Conservation (phyloP, 257 asterid species). For the Rehmannia glutinosa region DNA sequence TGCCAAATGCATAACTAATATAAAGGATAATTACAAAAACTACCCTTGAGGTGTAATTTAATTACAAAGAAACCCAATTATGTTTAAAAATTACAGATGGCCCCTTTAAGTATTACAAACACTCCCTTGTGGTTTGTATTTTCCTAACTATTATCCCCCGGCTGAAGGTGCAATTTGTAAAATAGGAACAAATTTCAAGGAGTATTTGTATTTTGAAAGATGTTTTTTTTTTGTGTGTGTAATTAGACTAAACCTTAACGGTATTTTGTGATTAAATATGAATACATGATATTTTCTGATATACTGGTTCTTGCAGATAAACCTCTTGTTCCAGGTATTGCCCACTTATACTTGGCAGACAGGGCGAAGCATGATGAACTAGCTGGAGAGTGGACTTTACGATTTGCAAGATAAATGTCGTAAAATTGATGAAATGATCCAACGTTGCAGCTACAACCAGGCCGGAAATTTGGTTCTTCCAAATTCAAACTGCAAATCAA, state of each 20-base stretch:
- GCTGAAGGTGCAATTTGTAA: too few relatives aligned
- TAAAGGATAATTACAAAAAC: neutral
- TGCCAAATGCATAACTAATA: neutral
- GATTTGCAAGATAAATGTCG: conserved; percentile 57
- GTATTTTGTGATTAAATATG: neutral
- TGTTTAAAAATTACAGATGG: too few relatives aligned
- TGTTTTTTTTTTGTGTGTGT: neutral
- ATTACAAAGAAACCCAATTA: neutral
- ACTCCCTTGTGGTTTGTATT: neutral
- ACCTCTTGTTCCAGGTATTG: conserved; percentile 79
- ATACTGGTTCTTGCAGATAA: conserved; percentile 53
- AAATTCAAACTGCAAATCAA: neutral
- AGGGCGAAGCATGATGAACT: conserved; percentile 68
- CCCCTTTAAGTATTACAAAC: too few relatives aligned
- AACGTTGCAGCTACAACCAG: too few relatives aligned
- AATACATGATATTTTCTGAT: neutral
- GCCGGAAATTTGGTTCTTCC: neutral
- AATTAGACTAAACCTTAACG: neutral
- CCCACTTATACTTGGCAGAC: conserved; percentile 66
- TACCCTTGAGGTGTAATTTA: too few relatives aligned
- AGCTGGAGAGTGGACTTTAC: conserved; percentile 82
- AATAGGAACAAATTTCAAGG: neutral
- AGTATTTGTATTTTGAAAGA: neutral
- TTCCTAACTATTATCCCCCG: neutral
- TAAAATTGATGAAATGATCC: neutral